Percentiles rank a stretch among this genome's conserved stretches.
phyloP scores from a whole-genome alignment of 2,329 filamentous ascomycete genomes.

The Ophiostoma triangulosporum region DNA sequence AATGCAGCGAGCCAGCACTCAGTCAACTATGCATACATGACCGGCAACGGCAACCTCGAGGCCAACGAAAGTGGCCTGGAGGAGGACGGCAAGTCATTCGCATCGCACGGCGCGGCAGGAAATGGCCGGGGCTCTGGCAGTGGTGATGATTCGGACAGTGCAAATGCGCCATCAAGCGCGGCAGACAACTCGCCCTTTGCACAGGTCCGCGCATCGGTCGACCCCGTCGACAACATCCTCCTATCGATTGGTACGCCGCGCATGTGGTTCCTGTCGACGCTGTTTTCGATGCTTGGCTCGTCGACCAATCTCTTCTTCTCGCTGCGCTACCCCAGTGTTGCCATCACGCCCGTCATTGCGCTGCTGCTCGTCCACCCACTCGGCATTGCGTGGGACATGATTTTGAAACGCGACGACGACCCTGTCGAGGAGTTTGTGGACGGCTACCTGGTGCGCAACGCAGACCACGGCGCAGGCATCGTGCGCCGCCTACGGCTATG shows the following conservation, averaged over 20 bases:
- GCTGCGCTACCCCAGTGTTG: conserved; percentile 77
- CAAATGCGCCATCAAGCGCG: conserved; percentile 26
- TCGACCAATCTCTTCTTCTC: conserved; percentile 83
- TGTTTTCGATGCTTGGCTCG: conserved; percentile 71
- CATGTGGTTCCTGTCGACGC: conserved; percentile 70
- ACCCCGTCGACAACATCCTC: conserved; percentile 58
- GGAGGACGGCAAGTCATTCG: not conserved
- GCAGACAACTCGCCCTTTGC: conserved; percentile 63
- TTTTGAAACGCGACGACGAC: conserved; percentile 51
- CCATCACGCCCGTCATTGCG: conserved; percentile 79
- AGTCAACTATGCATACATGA: not conserved
- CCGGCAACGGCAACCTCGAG: not conserved
- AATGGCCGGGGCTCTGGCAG: conserved; percentile 20
- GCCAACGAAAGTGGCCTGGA: not conserved
- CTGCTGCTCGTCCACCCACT: conserved; percentile 74
- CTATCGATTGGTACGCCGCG: conserved; percentile 79
- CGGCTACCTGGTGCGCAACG: conserved; percentile 20
- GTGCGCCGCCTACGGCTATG: conserved; percentile 47
- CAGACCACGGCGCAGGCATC: conserved; percentile 15
- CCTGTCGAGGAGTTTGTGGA: conserved; percentile 34
- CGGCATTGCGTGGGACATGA: conserved; percentile 63
- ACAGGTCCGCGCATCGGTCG: conserved; percentile 67
- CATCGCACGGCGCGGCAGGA: conserved; percentile 6
- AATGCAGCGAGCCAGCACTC: conserved; percentile 1
- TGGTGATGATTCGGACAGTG: conserved; percentile 24